Conservation (phyloP, 495 filamentous ascomycete species). For the Aspergillus panamensis region DNA sequence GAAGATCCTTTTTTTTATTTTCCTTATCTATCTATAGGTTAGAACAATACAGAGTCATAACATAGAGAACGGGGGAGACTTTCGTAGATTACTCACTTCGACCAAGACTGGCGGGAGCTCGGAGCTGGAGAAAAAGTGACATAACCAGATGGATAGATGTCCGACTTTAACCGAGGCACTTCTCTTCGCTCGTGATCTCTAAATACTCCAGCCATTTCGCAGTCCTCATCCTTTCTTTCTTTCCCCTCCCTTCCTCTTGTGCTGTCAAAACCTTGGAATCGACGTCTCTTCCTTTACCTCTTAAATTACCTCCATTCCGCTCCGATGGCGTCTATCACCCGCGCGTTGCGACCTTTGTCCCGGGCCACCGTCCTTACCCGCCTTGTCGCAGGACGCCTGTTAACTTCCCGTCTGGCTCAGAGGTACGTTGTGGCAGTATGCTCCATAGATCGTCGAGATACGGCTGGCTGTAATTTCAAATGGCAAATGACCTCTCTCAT, state of each 20-base stretch:
- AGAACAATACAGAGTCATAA: too few species aligned
- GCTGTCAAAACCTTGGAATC: neutral
- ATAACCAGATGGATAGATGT: constrained; percentile 1
- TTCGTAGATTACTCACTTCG: too few species aligned
- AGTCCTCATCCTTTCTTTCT: constrained; percentile 10
- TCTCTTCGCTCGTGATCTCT: constrained; percentile 33
- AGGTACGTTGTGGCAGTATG: constrained; percentile 28
- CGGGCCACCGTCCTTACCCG: constrained; percentile 51
- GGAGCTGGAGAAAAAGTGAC: neutral
- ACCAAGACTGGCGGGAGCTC: too few species aligned
- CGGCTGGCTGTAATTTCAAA: neutral
- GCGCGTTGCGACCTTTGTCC: constrained; percentile 64
- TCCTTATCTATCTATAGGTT: too few species aligned
- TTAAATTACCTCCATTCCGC: constrained; percentile 3
- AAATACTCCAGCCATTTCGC: constrained; percentile 13
- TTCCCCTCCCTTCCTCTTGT: constrained; percentile 7
- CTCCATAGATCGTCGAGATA: neutral
- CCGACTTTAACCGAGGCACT: constrained; percentile 43
- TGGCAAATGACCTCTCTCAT: neutral
- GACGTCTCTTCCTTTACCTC: neutral
- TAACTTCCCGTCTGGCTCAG: constrained; percentile 40
- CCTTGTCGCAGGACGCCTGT: constrained; percentile 40
- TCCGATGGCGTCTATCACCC: constrained; percentile 67
- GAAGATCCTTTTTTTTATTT: too few species aligned
- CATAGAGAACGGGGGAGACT: too few species aligned